Percentiles rank a stretch among this genome's conserved stretches.
Evolutionary conservation across 106 monocot species (phyloP).

Genomic region (Xerophyta viscosa): DNA sequence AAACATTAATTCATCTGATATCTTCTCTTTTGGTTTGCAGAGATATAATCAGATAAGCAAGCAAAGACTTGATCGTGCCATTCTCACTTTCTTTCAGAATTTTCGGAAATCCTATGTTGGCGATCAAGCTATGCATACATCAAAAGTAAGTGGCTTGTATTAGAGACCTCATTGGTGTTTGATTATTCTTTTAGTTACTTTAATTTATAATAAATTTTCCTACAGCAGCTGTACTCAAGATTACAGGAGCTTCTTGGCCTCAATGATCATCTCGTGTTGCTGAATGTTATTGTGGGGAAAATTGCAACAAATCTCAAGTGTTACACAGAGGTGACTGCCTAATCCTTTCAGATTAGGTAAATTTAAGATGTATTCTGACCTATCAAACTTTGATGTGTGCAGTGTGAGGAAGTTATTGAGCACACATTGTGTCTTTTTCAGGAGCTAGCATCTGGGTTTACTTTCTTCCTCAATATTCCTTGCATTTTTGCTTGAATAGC

Average conservation of each 20-base stretch:
- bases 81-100: conserved; percentile 85
- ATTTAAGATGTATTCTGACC: not conserved
- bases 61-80: conserved; percentile 92
- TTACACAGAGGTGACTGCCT: conserved; percentile 67
- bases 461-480: conserved; percentile 2
- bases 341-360: not conserved
- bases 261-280: conserved; percentile 91
- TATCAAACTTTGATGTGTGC: conserved; percentile 5
- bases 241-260: conserved; percentile 92
- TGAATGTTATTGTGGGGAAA: conserved; percentile 91
- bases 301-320: conserved; percentile 93
- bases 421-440: conserved; percentile 83
- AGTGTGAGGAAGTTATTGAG: conserved; percentile 93
- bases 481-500: too few species aligned
- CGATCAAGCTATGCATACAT: conserved; percentile 97
- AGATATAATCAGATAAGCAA: conserved; percentile 88
- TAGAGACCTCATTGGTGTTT: not conserved
- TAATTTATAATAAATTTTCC: conserved; percentile 8
- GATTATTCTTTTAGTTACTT: conserved; percentile 3
- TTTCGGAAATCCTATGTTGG: conserved; percentile 98
- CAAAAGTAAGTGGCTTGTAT: conserved; percentile 46
- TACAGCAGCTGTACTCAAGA: conserved; percentile 93
- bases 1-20: too few species aligned
- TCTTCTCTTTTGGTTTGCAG: conserved; percentile 24
- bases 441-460: conserved; percentile 93